These are phyloP conservation scores for Chlamydomonas incerta DNA, from an alignment of 139 green algal genomes.

Conservation along the genomic window DNA sequence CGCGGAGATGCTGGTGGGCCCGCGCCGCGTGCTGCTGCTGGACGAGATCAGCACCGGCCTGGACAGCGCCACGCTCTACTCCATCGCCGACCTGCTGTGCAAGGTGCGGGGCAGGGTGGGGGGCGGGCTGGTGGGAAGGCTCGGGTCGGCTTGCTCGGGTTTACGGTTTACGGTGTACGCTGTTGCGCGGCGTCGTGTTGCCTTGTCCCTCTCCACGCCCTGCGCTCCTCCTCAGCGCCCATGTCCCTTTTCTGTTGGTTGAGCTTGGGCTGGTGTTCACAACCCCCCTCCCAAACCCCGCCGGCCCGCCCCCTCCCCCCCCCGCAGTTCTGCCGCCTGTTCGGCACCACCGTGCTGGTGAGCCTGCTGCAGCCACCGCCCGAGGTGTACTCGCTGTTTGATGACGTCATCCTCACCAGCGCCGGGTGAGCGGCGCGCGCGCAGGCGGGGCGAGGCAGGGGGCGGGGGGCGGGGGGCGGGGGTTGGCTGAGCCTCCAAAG, in stretches of 20 bases:
- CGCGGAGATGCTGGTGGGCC: slow-evolving; percentile 80
- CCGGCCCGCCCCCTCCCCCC: background rate
- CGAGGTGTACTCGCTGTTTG: slow-evolving; percentile 79
- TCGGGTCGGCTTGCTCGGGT: no score
- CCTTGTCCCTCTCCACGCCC: no score
- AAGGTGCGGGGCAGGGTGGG: slow-evolving; percentile 11
- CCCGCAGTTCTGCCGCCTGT: background rate
- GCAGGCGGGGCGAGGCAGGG: no score
- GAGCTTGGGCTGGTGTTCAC: background rate
- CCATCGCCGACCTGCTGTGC: slow-evolving; percentile 60
- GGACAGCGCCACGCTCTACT: slow-evolving; percentile 80
- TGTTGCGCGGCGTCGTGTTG: no score
- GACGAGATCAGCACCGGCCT: slow-evolving; percentile 74
- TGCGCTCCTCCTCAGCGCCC: no score
- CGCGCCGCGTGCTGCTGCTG: slow-evolving; percentile 53
- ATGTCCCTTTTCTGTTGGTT: no score
- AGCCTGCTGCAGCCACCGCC: slow-evolving; percentile 89
- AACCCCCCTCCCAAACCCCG: background rate
- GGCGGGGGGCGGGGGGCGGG: no score
- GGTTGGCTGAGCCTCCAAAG: no score
- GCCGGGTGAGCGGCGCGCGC: slow-evolving; percentile 56
- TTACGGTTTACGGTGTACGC: no score
- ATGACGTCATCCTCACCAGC: slow-evolving; percentile 73
- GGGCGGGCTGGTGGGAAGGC: background rate
- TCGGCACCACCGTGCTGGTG: slow-evolving; percentile 66